phyloP scores from a whole-genome alignment of 108 stramenopile genomes.

The Seminavis robusta region DNA sequence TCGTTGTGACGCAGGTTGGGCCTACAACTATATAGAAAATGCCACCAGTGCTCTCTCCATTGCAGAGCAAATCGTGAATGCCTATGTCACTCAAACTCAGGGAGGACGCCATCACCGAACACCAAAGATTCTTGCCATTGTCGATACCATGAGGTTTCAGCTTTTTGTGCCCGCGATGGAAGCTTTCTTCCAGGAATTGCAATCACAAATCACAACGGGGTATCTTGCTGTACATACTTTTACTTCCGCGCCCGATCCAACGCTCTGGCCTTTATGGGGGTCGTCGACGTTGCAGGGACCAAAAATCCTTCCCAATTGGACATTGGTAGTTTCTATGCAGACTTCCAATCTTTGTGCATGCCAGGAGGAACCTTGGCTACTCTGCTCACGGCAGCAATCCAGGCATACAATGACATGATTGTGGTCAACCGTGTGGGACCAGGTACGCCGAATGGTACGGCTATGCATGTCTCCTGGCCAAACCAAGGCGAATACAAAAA shows the following conservation, averaged over 20 bases:
- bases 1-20: slow-evolving; percentile 27
- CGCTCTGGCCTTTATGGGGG: slow-evolving; percentile 11
- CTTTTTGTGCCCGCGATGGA: slow-evolving; percentile 11
- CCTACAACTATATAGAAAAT: slow-evolving; percentile 4
- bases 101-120: slow-evolving; percentile 2
- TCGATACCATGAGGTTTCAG: slow-evolving; percentile 5
- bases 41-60: slow-evolving; percentile 9
- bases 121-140: slow-evolving; percentile 27
- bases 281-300: slow-evolving; percentile 8
- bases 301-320: slow-evolving; percentile 3
- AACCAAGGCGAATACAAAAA: neutral
- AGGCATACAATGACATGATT: slow-evolving; percentile 9
- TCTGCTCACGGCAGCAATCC: neutral
- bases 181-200: neutral
- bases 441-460: slow-evolving; percentile 12
- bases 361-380: neutral
- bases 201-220: neutral
- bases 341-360: neutral
- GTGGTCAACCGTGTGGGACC: slow-evolving; percentile 1
- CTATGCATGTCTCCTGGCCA: slow-evolving; percentile 13
- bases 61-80: slow-evolving; percentile 13
- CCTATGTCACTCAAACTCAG: slow-evolving; percentile 9
- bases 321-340: slow-evolving; percentile 7
- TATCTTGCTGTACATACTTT: neutral
- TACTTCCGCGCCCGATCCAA: slow-evolving; percentile 13